Conservation (phyloP, 805 yeast genomes). For the Naumovozyma castellii region DNA sequence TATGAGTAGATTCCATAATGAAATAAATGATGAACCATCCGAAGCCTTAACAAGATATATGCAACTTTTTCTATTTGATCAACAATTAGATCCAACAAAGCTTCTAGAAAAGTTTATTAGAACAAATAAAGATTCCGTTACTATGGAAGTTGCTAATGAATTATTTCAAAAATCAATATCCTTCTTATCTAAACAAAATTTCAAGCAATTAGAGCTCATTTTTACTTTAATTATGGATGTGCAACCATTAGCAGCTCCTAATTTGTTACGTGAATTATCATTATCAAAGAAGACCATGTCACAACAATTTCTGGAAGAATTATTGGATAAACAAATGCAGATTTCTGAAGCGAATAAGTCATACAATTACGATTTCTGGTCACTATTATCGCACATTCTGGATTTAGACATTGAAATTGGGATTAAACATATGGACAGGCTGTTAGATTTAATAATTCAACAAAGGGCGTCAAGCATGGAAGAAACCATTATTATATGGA, state of each 20-base stretch:
- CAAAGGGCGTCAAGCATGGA: constrained; percentile 6
- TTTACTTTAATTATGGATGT: constrained; percentile 35
- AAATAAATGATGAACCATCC: not conserved
- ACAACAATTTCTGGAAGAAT: constrained; percentile 36
- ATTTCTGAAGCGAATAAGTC: constrained; percentile 1
- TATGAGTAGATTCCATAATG: not conserved
- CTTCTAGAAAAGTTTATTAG: constrained; percentile 17
- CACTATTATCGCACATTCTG: constrained; percentile 38
- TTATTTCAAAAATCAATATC: constrained; percentile 17
- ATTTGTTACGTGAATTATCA: constrained; percentile 39
- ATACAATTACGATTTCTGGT: constrained; percentile 31
- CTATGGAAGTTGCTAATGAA: constrained; percentile 6
- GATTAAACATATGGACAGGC: constrained; percentile 29
- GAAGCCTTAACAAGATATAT: constrained; percentile 6
- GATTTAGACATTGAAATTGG: constrained; percentile 52
- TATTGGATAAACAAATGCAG: constrained; percentile 13
- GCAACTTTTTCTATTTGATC: constrained; percentile 11
- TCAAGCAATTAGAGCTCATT: constrained; percentile 36
- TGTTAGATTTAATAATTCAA: constrained; percentile 10
- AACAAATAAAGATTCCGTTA: constrained; percentile 5
- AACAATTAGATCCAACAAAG: constrained; percentile 9
- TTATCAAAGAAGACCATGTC: constrained; percentile 45
- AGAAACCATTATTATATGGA: constrained; percentile 15
- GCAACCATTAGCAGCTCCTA: constrained; percentile 35
- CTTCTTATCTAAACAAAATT: constrained; percentile 17